Evolutionary conservation across 768 basidiomycete genomes (phyloP), one percentile per base, ranked within the genome.

Genomic region (Aureoboletus auriporus): DNA sequence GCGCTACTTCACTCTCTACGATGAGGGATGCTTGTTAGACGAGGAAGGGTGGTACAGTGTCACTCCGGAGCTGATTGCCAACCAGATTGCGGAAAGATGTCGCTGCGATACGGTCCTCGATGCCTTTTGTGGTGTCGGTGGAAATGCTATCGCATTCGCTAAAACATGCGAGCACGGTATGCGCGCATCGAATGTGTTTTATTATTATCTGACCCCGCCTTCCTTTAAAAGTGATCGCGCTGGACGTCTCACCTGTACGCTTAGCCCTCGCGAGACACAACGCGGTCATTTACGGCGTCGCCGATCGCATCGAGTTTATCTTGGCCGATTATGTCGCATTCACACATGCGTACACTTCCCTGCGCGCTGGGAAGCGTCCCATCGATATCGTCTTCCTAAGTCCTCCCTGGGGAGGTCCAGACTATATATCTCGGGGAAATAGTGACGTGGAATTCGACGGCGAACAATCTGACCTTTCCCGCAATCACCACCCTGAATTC

Each of bases 31-130:
- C 62, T 74, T 96, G 2, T 71, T 98, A 10, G 96, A 98, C 54
- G 82, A 89, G 55, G 92, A 95, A 64, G 95, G 95, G n/a, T 97
- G 94, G 95, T 98, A 88, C 69, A 93, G 89, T 52, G 86, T 98
- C 50, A 99, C 96, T 0, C 95, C 96, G 0, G 93, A 98, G 60
- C 76, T 76, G 34, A 82, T 99, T n/a, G 96, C 94, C 8, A 69
- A 80, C 51, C 93, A 92, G 64, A 97, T 97, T 39, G 95, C 96
- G 0, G 88, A 95, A 56, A 75, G 94, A 20, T 96, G 95, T 72
- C 79, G 87, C 8, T 91, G 86, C 54, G 82, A 82, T 52, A 85
- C 84, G 4, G 75, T 96, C 51, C 74, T 95, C 31, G 96, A 98
- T 62, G 91, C 93, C 0, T 99, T 98, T 65, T 97, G 94, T 61